A percentile compares a stretch with the other conserved stretches of the same genome.
Evolutionary conservation across 805 yeast species (phyloP).

Genomic region (Phaffomyces opuntiae): DNA sequence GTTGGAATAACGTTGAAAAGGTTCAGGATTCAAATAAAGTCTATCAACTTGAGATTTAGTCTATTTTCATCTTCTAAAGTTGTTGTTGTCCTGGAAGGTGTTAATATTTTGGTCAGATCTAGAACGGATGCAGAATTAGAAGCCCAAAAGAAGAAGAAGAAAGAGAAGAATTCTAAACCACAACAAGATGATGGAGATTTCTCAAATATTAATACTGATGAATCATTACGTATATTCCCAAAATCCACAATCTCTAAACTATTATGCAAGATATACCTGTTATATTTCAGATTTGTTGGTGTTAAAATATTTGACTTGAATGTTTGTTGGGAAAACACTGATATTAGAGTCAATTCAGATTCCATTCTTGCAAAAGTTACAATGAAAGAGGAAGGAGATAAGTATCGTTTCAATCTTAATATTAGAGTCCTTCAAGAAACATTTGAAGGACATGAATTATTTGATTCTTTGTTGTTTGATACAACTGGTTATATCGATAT

Average conservation of each 20-base stretch:
- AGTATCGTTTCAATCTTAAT: conserved; percentile 7
- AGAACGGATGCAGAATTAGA: not conserved
- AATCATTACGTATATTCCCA: conserved; percentile 13
- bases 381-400: conserved; percentile 4
- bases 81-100: conserved; percentile 14
- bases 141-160: not conserved
- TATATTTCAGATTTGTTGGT: conserved; percentile 21
- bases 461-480: conserved; percentile 17
- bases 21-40: conserved; percentile 8
- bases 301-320: conserved; percentile 11
- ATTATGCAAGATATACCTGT: conserved; percentile 11
- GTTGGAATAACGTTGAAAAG: conserved; percentile 9
- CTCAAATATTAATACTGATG: conserved; percentile 8
- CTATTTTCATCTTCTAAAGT: conserved; percentile 12
- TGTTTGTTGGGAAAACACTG: conserved; percentile 9
- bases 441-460: conserved; percentile 13
- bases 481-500: conserved; percentile 13
- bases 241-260: conserved; percentile 2
- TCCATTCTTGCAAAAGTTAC: conserved; percentile 10
- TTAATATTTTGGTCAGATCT: conserved; percentile 6
- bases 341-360: conserved; percentile 10
- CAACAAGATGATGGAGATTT: not conserved
- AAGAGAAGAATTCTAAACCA: not conserved
- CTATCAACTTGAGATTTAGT: conserved; percentile 12
- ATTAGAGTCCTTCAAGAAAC: conserved; percentile 13